Base-by-base conservation (phyloP, 768 basidiomycete genomes). In the Collybia nuda region DNA sequence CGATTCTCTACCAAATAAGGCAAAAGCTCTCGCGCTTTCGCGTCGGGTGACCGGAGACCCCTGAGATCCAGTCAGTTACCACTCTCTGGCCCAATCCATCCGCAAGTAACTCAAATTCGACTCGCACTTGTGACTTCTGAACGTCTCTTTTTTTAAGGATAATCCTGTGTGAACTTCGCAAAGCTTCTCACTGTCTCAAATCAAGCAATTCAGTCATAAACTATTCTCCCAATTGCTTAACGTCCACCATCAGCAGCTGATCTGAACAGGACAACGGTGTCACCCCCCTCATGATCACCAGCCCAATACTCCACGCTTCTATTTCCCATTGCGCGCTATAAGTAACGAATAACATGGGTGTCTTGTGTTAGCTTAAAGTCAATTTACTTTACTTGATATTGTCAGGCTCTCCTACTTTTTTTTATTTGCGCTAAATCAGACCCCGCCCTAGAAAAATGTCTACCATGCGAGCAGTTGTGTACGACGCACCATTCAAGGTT, bases 381-480 rank as follows among this genome's bases (percentile, higher is more conserved):
- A 8, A 26, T 4, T 26, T 26, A 26, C 7, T 26, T 26, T 26
- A 11, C 32, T 32, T 6, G 24, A 26, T 26, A 32, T 11, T 11
- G 14, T 11, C 32, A 11, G 9, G 9, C 32, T 14, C 32, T 14
- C 12, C 32, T 6, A 32, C 2, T 9, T 32, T 11, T 32, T 11
- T 32, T 32, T 11, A 6, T 11, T 32, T 32, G 32, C 14, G 9
- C 12, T 3, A 32, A 32, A 11, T 32, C 14, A 11, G 12, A 32
- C 11, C 51, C 11, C 14, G 42, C 21, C 23, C n/a, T 15, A 36
- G 44, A 40, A 24, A 51, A 40, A 59, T 54, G 51, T 39, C 59
- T 22, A 63, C 54, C 5, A 78, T 81, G 78, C 74, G 75, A 48
- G 79, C 78, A 24, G 78, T 81, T n/a, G 79, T 81, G 4, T 81